These are phyloP conservation scores for Pythium pectinolyticum DNA, from an alignment of 352 stramenopile genomes.

Conservation along the genomic window DNA sequence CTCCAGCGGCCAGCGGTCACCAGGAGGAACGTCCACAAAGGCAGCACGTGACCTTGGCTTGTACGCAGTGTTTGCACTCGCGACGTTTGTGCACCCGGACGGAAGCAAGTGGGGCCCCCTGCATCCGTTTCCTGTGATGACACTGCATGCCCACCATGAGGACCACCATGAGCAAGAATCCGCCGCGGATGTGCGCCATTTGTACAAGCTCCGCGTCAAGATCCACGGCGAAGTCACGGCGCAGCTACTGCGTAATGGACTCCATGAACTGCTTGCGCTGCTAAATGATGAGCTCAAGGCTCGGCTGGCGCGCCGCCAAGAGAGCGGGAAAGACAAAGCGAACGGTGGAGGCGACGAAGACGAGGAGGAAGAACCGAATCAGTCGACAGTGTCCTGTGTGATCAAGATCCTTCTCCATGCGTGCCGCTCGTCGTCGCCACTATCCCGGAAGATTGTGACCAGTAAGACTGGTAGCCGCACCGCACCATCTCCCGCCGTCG, in stretches of 20 bases:
- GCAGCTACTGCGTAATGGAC: constrained; percentile 50
- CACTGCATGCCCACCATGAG: constrained; percentile 20
- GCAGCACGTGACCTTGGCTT: constrained; percentile 43
- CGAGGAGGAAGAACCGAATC: constrained; percentile 51
- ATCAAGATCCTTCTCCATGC: constrained; percentile 73
- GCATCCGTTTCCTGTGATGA: constrained; percentile 61
- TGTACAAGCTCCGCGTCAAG: constrained; percentile 68
- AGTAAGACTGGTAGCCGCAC: constrained; percentile 30
- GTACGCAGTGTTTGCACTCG: constrained; percentile 67
- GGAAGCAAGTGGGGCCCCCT: constrained; percentile 52
- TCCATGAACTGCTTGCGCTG: constrained; percentile 49
- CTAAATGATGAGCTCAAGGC: constrained; percentile 51
- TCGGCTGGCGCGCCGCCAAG: constrained; percentile 13
- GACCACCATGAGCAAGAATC: constrained; percentile 18
- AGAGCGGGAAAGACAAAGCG: too few species aligned
- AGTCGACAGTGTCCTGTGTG: constrained; percentile 69
- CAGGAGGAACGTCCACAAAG: constrained; percentile 48
- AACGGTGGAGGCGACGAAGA: constrained; percentile 34
- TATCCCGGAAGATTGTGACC: constrained; percentile 60
- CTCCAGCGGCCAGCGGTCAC: constrained; percentile 47
- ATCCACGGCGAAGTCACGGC: constrained; percentile 66
- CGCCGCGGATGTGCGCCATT: constrained; percentile 37
- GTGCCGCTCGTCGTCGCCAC: constrained; percentile 58
- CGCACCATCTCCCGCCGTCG: too few species aligned
- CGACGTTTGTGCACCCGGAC: constrained; percentile 71